Evolutionary conservation across 305 asterid genomes (phyloP).

Genomic region (Fraxinus angustifolia): DNA sequence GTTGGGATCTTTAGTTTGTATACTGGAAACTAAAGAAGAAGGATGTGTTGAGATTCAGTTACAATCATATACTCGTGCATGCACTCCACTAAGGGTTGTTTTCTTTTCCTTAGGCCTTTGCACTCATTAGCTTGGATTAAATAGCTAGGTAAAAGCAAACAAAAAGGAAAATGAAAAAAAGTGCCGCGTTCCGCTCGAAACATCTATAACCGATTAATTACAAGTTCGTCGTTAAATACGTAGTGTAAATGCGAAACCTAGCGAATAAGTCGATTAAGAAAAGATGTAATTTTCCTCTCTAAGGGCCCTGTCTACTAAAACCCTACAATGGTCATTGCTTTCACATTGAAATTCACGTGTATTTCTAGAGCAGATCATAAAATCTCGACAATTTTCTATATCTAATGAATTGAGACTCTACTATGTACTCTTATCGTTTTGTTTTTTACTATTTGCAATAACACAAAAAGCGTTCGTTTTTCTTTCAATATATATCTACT

Average conservation of each 20-base stretch:
- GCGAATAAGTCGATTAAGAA: background rate
- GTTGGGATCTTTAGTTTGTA: constrained; percentile 14
- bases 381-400: background rate
- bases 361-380: background rate
- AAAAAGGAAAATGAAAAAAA: background rate
- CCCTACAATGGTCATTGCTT: background rate
- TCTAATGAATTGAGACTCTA: background rate
- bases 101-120: constrained; percentile 28
- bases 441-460: background rate
- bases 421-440: background rate
- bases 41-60: constrained; percentile 20
- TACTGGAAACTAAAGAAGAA: constrained; percentile 1
- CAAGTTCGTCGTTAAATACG: background rate
- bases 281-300: background rate
- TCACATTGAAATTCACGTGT: background rate
- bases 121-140: constrained; percentile 34
- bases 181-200: background rate
- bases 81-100: constrained; percentile 37
- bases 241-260: background rate
- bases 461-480: background rate
- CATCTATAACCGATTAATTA: background rate
- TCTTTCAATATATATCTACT: background rate
- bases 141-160: constrained; percentile 27
- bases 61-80: constrained; percentile 40
- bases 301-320: background rate